Base-by-base conservation (phyloP, 2,329 filamentous ascomycete genomes). In the Ceratocystis cubensis region DNA sequence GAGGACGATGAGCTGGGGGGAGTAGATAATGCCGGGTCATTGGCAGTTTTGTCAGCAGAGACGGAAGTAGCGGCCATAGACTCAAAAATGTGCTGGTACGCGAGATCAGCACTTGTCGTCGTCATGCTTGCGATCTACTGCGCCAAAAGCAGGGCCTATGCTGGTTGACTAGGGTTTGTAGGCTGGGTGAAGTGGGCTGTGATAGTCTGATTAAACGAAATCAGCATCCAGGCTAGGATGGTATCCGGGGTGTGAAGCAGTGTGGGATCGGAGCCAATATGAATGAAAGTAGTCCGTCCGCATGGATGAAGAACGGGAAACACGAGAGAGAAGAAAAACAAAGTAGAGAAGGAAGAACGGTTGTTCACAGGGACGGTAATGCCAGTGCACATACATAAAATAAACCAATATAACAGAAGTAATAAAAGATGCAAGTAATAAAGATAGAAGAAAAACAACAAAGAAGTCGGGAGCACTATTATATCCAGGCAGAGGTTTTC, bases 61-160 rank as follows among this genome's bases (percentile, higher is more conserved):
- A 33, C 22, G 41, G 59, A 33, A n/a, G 33, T 20, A 8, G 20
- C 41, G 41, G 44, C 56, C 37, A 33, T 22, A 2, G 63, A n/a
- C 56, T 33, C 66, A 61, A 67, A 67, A 45, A 65, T 62, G 56
- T 67, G 62, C 57, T 67, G 66, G 64, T 67, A 67, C 25, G 66
- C 56, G 33, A 57, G 66, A 67, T 67, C 66, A 45, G 28, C 66
- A 61, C 56, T 63, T 37, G 56, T 59, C 56, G 56, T 59, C 56
- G 56, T 59, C 66, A 67, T 67, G 46, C 30, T 37, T 66, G 45
- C 41, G 48, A 63, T 63, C 48, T 7, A 57, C 44, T 17, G 59
- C 10, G 37, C 65, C 59, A 57, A 61, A 64, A 25, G 30, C 33
- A 53, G 48, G 37, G 44, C 63, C 17, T 7, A 53, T 28, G 63